phyloP scores from a whole-genome alignment of 352 stramenopile genomes.

The Pythium scleroteichum region DNA sequence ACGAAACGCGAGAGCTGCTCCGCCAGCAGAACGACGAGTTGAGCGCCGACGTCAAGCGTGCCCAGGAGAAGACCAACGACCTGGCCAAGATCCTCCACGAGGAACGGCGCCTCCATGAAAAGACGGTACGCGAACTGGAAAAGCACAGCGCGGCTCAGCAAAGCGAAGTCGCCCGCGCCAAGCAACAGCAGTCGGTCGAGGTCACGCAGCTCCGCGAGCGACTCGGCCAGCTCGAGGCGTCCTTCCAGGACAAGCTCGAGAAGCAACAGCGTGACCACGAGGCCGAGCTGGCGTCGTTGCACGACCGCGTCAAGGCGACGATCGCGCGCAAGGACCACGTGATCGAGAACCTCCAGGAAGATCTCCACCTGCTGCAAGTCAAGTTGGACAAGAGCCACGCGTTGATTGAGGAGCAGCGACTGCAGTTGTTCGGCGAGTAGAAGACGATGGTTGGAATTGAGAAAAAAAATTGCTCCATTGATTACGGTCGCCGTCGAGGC shows the following conservation, averaged over 20 bases:
- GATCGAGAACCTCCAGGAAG: constrained; percentile 65
- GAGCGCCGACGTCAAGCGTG: constrained; percentile 38
- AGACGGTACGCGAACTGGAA: constrained; percentile 41
- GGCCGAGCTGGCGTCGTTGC: constrained; percentile 53
- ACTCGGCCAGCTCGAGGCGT: constrained; percentile 37
- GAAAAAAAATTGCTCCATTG: constrained; percentile 3
- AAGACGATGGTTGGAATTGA: not conserved
- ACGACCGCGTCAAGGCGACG: constrained; percentile 70
- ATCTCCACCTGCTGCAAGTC: constrained; percentile 68
- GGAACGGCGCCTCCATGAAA: constrained; percentile 55
- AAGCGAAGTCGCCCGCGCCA: constrained; percentile 38
- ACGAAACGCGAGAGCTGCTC: constrained; percentile 47
- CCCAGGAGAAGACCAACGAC: constrained; percentile 51
- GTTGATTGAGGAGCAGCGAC: constrained; percentile 72
- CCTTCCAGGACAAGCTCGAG: constrained; percentile 44
- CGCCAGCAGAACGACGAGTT: constrained; percentile 51
- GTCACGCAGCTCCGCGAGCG: constrained; percentile 47
- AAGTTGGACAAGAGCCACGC: constrained; percentile 75
- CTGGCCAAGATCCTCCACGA: constrained; percentile 59
- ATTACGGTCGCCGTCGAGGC: too few relatives aligned
- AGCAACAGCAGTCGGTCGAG: constrained; percentile 51
- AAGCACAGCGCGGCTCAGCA: constrained; percentile 44
- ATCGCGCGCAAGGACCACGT: constrained; percentile 68
- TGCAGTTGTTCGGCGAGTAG: constrained; percentile 62
- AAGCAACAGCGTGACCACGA: constrained; percentile 56